Percentiles rank a stretch among this genome's conserved stretches.
Conservation (phyloP, 208 protist genomes). For the Wallacemonas sp. region DNA sequence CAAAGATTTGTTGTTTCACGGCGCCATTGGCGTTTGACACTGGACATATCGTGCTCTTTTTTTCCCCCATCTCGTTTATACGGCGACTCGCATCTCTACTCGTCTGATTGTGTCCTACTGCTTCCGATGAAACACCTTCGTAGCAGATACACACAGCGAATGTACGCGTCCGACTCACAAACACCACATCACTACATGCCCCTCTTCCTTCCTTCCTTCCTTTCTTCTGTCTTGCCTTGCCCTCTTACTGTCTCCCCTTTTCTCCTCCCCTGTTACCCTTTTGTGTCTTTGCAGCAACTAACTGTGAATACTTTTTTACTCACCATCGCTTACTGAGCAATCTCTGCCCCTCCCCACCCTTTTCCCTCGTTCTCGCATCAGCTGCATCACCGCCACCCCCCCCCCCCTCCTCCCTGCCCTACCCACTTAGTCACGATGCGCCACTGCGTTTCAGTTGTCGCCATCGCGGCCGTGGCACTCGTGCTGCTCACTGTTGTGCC, state of each 20-base stretch:
- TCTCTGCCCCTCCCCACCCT: not conserved
- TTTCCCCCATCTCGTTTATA: no score
- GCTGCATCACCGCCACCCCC: no score
- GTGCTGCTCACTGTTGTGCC: constrained; percentile 19
- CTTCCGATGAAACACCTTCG: no score
- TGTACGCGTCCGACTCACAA: not conserved
- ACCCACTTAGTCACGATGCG: not conserved
- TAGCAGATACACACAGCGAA: not conserved
- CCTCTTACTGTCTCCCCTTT: constrained; percentile 8
- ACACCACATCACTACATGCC: not conserved
- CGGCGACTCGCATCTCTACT: no score
- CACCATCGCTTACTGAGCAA: not conserved
- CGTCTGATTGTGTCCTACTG: no score
- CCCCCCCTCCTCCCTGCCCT: not conserved
- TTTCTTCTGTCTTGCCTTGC: not conserved
- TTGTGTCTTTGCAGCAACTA: not conserved
- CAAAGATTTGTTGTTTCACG: no score
- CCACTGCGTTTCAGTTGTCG: not conserved
- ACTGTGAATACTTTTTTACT: not conserved
- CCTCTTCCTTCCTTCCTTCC: constrained; percentile 7
- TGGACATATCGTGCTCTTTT: no score
- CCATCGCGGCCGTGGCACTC: not conserved
- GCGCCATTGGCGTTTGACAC: no score
- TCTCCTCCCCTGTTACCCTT: constrained; percentile 1
- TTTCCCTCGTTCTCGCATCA: no score